Base-by-base conservation (phyloP, 306 rosid species). In the Crotalaria pallida region DNA sequence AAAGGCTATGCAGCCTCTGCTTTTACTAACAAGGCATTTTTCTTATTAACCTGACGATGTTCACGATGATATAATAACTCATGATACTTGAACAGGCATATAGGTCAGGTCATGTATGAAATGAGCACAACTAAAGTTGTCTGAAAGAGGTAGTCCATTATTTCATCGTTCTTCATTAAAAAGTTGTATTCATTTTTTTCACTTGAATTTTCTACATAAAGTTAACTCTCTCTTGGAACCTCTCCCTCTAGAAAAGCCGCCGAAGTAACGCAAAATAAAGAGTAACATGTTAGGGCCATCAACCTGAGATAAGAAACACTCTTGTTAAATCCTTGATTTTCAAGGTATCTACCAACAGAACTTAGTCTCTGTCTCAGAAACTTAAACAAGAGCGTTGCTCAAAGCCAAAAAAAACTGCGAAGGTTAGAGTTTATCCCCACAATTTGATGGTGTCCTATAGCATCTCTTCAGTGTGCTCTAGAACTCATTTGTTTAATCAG, bases 401-500 rank as follows among this genome's bases (percentile, higher is more conserved):
- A 12, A 62, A 12, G 59, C 62, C 73, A 51, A 57, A 44, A 51
- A 57, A 44, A 70, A 22, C 57, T 34, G 13, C 55, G 2, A 6
- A 50, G 33, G 23, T 51, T 62, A 59, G 45, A 82, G 77, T 83
- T 58, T 69, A 73, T 71, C 52, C 67, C 56, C 65, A 23, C n/a
- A 71, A 50, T 18, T 26, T 58, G 65, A 65, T 13, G 79, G 73
- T 79, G 57, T 72, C 64, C 60, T 67, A 64, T 58, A 41, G 15
- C 41, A 24, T 53, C 12, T 65, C 51, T 51, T 56, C 16, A 36
- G 31, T 33, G 40, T 68, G 31, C 59, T 24, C 68, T 33, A 31
- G 45, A 48, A 49, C 45, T 59, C 58, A 18, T 68, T 64, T 13
- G n/a, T 41, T 15, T 36, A 50, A 48, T 85, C 83, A 87, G 66